phyloP scores from a whole-genome alignment of 2,329 filamentous ascomycete species.

The Colletotrichum eremochloae region DNA sequence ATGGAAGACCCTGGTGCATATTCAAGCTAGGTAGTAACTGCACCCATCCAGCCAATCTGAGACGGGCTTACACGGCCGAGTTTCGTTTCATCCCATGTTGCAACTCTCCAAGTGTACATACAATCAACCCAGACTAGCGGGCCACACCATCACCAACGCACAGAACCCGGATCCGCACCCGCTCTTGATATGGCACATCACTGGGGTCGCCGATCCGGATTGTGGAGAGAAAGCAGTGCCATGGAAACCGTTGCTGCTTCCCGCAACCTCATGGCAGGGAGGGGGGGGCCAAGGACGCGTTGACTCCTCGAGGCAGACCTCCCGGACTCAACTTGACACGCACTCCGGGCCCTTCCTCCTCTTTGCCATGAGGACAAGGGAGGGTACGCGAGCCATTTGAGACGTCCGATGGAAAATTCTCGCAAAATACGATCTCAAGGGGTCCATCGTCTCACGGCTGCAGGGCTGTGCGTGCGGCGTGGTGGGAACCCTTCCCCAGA shows the following conservation, averaged over 20 bases:
- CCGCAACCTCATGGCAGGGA: slow-evolving; percentile 14
- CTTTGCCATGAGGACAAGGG: neutral
- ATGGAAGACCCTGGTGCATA: slow-evolving; percentile 9
- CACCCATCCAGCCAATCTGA: slow-evolving; percentile 12
- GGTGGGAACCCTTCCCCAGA: neutral
- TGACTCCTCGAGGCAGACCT: slow-evolving; percentile 3
- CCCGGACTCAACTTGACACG: slow-evolving; percentile 8
- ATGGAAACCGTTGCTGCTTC: slow-evolving; percentile 27
- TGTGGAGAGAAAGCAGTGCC: neutral
- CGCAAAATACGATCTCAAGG: slow-evolving; percentile 21
- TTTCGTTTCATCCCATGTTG: slow-evolving; percentile 40
- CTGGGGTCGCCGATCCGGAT: slow-evolving; percentile 16
- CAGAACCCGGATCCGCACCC: slow-evolving; percentile 18
- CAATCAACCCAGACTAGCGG: neutral
- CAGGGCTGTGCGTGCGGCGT: slow-evolving; percentile 19
- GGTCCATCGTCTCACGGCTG: slow-evolving; percentile 31
- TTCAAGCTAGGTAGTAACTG: neutral
- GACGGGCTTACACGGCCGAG: slow-evolving; percentile 30
- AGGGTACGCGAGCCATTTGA: slow-evolving; percentile 31
- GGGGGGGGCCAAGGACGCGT: slow-evolving; percentile 9
- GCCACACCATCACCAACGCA: slow-evolving; percentile 13
- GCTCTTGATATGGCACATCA: slow-evolving; percentile 1
- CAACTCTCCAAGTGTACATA: slow-evolving; percentile 11
- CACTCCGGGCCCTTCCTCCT: neutral
- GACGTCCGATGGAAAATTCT: slow-evolving; percentile 20